Evolutionary conservation across 495 filamentous ascomycete genomes (phyloP).

Genomic region (Penicillium silybi): DNA sequence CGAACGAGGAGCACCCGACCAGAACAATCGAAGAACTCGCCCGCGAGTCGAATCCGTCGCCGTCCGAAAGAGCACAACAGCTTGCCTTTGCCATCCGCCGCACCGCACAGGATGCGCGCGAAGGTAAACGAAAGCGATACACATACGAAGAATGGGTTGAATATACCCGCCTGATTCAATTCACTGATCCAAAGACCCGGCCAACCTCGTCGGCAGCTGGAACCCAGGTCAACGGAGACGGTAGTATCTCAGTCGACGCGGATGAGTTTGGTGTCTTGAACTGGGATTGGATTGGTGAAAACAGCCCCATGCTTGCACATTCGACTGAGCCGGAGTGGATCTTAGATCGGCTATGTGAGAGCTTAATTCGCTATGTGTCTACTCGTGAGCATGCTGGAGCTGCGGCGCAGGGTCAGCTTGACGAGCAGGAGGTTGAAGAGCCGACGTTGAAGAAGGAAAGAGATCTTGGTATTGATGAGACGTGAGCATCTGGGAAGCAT

Average conservation of each 20-base stretch:
- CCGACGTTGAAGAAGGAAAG: slow-evolving; percentile 25
- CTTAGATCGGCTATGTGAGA: slow-evolving; percentile 56
- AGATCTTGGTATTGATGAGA: slow-evolving; percentile 25
- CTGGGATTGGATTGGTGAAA: slow-evolving; percentile 67
- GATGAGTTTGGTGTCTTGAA: slow-evolving; percentile 55
- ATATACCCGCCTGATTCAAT: slow-evolving; percentile 56
- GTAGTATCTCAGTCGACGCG: slow-evolving; percentile 34
- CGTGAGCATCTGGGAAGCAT: neutral
- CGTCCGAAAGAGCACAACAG: slow-evolving; percentile 43
- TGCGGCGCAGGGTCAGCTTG: neutral
- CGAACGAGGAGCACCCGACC: slow-evolving; percentile 6
- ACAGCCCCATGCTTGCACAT: slow-evolving; percentile 55
- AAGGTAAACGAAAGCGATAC: slow-evolving; percentile 43
- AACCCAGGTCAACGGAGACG: neutral
- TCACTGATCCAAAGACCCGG: slow-evolving; percentile 38
- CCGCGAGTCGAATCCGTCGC: slow-evolving; percentile 26
- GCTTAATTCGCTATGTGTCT: slow-evolving; percentile 51
- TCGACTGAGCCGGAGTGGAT: slow-evolving; percentile 58
- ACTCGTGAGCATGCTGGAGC: slow-evolving; percentile 21
- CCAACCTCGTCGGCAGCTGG: slow-evolving; percentile 1
- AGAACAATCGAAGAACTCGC: slow-evolving; percentile 47
- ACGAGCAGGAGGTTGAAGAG: slow-evolving; percentile 15
- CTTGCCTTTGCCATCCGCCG: slow-evolving; percentile 53
- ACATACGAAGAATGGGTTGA: slow-evolving; percentile 63
- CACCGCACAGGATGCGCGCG: slow-evolving; percentile 44